Evolutionary conservation across 495 filamentous ascomycete genomes (phyloP).

Genomic region (Aspergillus leporis): DNA sequence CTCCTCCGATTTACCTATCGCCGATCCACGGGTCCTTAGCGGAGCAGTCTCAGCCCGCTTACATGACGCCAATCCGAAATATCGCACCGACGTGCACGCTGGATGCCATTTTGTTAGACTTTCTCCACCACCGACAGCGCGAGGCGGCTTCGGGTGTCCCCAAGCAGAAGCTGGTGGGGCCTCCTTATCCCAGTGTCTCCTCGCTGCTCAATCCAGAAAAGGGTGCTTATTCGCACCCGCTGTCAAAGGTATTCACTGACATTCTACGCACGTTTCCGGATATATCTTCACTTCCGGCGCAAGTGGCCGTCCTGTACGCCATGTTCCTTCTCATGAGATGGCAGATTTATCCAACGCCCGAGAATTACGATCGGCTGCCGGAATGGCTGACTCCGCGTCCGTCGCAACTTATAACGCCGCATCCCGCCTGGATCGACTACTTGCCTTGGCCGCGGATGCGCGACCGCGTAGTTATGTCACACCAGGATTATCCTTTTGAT

Average conservation of each 20-base stretch:
- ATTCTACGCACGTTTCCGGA: conserved; percentile 74
- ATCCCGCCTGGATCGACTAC: conserved; percentile 79
- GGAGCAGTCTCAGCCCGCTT: conserved; percentile 32
- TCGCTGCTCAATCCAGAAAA: conserved; percentile 69
- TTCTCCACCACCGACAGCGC: conserved; percentile 65
- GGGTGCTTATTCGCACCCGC: conserved; percentile 62
- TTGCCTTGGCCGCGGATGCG: conserved; percentile 75
- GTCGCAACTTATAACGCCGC: conserved; percentile 59
- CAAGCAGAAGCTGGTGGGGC: conserved; percentile 63
- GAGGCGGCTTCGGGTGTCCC: conserved; percentile 62
- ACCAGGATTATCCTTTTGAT: conserved; percentile 62
- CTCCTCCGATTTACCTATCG: conserved; percentile 29
- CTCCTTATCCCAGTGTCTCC: conserved; percentile 72
- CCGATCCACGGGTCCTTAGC: conserved; percentile 22
- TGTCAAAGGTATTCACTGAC: conserved; percentile 81
- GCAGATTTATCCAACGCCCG: conserved; percentile 70
- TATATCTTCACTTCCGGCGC: conserved; percentile 67
- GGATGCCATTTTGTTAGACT: conserved; percentile 74
- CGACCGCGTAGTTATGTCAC: conserved; percentile 53
- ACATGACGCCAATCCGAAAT: conserved; percentile 57
- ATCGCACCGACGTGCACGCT: conserved; percentile 67
- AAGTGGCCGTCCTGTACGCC: conserved; percentile 72
- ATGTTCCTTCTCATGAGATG: conserved; percentile 88
- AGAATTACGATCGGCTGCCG: conserved; percentile 73
- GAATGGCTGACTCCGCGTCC: conserved; percentile 63